Evolutionary conservation across 2,329 filamentous ascomycete species (phyloP).

Genomic region (Coniochaeta pulveracea): DNA sequence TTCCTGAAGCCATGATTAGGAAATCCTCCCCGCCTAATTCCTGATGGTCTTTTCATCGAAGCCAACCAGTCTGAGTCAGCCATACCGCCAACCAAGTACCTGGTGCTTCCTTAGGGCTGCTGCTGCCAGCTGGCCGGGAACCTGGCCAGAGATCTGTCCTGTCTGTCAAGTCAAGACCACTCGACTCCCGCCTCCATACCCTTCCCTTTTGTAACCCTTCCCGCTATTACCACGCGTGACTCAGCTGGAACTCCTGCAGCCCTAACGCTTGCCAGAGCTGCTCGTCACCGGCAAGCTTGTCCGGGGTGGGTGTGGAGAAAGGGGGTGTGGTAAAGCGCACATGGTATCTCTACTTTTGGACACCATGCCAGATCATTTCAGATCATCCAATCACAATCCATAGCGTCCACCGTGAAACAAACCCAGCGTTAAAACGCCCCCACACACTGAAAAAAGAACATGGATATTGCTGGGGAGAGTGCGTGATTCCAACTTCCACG

Average conservation of each 20-base stretch:
- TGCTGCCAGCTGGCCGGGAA: conserved; percentile 1
- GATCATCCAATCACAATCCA: conserved; percentile 42
- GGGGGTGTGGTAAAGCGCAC: conserved; percentile 10
- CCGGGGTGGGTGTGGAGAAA: conserved; percentile 7
- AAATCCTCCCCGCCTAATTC: no score
- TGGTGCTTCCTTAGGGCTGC: neutral
- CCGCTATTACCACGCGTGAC: no score
- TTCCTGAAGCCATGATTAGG: no score
- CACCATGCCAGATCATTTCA: conserved; percentile 17
- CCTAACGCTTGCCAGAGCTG: conserved; percentile 14
- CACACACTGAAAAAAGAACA: conserved; percentile 1
- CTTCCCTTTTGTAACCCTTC: no score
- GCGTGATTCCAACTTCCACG: conserved; percentile 5
- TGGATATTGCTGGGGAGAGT: conserved; percentile 8
- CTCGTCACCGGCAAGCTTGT: conserved; percentile 8
- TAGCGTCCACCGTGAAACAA: conserved; percentile 31
- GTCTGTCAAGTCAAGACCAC: no score
- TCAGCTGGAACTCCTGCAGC: conserved; percentile 15
- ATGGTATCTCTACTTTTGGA: conserved; percentile 34
- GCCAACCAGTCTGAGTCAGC: no score
- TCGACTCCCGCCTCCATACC: no score
- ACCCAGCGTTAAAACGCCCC: conserved; percentile 18
- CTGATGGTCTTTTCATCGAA: no score
- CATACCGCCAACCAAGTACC: no score
- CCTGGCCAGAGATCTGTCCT: no score